Conservation (phyloP, 495 filamentous ascomycete genomes). For the Tuber aestivum region DNA sequence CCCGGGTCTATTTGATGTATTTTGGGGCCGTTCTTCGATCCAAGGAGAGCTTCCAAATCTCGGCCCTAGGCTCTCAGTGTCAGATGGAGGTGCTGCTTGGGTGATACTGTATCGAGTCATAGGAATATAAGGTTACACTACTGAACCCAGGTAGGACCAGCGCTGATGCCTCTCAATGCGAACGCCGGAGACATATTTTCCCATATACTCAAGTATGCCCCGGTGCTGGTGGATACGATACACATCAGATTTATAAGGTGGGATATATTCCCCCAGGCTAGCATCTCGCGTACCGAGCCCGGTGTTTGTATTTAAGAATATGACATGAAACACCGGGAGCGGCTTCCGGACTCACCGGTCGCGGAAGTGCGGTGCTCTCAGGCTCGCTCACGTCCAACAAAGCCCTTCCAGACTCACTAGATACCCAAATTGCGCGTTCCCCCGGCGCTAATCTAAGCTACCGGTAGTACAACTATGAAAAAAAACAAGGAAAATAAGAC, state of each 20-base stretch:
- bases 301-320: not conserved
- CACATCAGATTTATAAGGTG: not conserved
- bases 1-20: not conserved
- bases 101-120: not conserved
- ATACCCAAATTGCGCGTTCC: not conserved
- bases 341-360: not conserved
- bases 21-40: not conserved
- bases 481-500: not conserved
- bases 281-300: not conserved
- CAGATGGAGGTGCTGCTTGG: not conserved
- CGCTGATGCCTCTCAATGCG: not conserved
- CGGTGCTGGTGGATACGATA: not conserved
- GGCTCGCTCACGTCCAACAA: not conserved
- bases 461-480: fast-evolving
- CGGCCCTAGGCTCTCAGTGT: not conserved
- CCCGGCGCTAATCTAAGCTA: not conserved
- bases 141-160: not conserved
- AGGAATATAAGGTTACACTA: not conserved
- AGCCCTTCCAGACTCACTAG: not conserved
- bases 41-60: not conserved
- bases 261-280: not conserved
- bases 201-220: not conserved
- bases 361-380: not conserved
- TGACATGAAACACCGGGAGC: not conserved
- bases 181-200: not conserved